Percentiles rank a stretch among this genome's conserved stretches.
Conservation (phyloP, 2,329 filamentous ascomycete genomes). For the Aspergillus sp. region DNA sequence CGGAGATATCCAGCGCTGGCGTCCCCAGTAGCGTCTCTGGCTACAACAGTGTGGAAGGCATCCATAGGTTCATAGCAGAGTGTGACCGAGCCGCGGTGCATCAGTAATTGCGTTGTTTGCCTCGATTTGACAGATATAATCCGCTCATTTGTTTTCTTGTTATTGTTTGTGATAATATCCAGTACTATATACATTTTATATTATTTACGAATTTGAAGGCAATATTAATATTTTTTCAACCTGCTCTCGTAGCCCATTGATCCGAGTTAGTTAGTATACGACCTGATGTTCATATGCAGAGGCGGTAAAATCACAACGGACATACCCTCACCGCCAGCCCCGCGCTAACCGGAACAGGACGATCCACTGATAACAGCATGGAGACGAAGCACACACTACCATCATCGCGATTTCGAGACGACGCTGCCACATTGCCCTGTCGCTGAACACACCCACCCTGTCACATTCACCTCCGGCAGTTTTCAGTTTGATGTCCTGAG, state of each 20-base stretch:
- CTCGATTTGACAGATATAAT: conserved; percentile 5
- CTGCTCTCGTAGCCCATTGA: neutral
- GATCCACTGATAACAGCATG: conserved; percentile 20
- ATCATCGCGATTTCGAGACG: neutral
- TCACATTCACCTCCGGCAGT: neutral
- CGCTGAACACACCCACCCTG: neutral
- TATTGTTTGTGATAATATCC: neutral
- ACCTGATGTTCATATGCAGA: neutral
- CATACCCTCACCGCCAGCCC: conserved; percentile 19
- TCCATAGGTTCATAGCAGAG: conserved; percentile 59
- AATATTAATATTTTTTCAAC: neutral
- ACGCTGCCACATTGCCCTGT: conserved; percentile 1
- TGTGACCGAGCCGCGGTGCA: conserved; percentile 46
- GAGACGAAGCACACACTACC: conserved; percentile 16
- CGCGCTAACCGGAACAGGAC: conserved; percentile 18
- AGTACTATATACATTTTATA: neutral
- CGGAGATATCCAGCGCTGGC: conserved; percentile 33
- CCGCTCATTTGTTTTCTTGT: conserved; percentile 12
- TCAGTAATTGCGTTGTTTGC: conserved; percentile 3
- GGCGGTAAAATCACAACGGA: conserved; percentile 12
- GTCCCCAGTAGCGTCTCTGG: conserved; percentile 38
- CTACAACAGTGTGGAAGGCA: conserved; percentile 59
- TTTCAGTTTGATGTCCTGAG: conserved; percentile 11
- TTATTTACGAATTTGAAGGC: neutral
- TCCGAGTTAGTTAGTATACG: too few relatives aligned